Conservation (phyloP, 768 basidiomycete genomes). For the Boletus subcaerulescens region DNA sequence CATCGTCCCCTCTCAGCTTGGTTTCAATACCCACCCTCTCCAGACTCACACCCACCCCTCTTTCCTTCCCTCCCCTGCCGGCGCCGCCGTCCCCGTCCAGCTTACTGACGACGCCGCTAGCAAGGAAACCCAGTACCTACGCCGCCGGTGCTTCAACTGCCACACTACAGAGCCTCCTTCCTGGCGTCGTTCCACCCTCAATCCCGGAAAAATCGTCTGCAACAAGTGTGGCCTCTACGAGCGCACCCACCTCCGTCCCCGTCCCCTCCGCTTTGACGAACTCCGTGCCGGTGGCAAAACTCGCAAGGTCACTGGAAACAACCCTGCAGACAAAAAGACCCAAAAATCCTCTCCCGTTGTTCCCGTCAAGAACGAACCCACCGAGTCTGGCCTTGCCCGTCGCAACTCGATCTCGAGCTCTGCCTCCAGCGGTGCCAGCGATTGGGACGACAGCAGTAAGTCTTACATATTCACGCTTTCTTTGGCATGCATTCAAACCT, state of each 20-base stretch:
- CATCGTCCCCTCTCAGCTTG: slow-evolving; percentile 59
- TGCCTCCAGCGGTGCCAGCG: slow-evolving; percentile 53
- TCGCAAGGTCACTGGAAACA: slow-evolving; percentile 41
- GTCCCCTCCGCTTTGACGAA: slow-evolving; percentile 85
- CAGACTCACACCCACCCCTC: slow-evolving; percentile 38
- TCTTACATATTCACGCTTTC: not conserved
- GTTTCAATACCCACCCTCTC: slow-evolving; percentile 29
- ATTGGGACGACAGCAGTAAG: slow-evolving; percentile 82
- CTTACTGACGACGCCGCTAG: slow-evolving; percentile 89
- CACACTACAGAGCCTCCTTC: slow-evolving; percentile 88
- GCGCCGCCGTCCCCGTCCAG: slow-evolving; percentile 57
- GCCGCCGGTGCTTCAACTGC: slow-evolving; percentile 86
- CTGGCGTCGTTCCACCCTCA: slow-evolving; percentile 85
- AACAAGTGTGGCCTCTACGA: slow-evolving; percentile 93
- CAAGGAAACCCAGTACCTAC: slow-evolving; percentile 89
- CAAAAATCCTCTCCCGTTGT: slow-evolving; percentile 34
- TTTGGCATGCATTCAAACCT: not conserved
- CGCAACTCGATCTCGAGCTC: slow-evolving; percentile 63
- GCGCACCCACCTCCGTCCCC: slow-evolving; percentile 79
- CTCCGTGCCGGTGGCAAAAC: slow-evolving; percentile 84
- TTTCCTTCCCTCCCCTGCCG: slow-evolving; percentile 41
- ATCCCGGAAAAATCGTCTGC: slow-evolving; percentile 91
- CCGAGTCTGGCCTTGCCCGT: slow-evolving; percentile 49
- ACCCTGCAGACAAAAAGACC: slow-evolving; percentile 32
- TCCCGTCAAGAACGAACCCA: slow-evolving; percentile 66